A percentile compares a stretch with the other conserved stretches of the same genome.
These are phyloP conservation scores for Chrysanthemum lavandulifolium DNA, from an alignment of 129 eudicot species.

Conservation along the genomic window DNA sequence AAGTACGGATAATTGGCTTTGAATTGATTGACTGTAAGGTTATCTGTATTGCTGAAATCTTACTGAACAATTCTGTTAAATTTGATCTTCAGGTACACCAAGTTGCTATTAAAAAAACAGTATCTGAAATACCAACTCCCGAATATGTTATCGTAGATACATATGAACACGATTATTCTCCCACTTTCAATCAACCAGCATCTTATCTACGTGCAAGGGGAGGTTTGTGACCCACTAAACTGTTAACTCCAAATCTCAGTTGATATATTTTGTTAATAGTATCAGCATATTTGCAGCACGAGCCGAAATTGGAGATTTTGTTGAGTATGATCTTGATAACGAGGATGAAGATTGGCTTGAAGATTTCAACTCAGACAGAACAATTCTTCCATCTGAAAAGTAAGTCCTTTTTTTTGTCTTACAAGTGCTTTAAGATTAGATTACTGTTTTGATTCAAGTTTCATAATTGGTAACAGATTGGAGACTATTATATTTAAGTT, in stretches of 20 bases:
- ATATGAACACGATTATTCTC: conserved; percentile 91
- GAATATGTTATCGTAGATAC: conserved; percentile 80
- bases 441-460: conserved; percentile 20
- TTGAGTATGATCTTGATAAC: conserved; percentile 94
- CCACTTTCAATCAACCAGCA: conserved; percentile 78
- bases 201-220: conserved; percentile 94
- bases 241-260: not conserved
- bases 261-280: conserved; percentile 6
- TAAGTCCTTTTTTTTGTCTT: conserved; percentile 17
- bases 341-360: conserved; percentile 98
- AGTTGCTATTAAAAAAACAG: conserved; percentile 61
- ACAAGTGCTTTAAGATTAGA: not conserved
- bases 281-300: conserved; percentile 49
- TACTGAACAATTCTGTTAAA: conserved; percentile 4
- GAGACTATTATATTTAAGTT: conserved; percentile 72
- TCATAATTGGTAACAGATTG: conserved; percentile 49
- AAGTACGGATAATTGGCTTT: not conserved
- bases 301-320: conserved; percentile 88
- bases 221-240: conserved; percentile 45
- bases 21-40: not conserved
- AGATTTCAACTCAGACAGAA: conserved; percentile 62
- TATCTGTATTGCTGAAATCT: conserved; percentile 15
- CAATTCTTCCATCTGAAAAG: conserved; percentile 68
- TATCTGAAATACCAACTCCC: conserved; percentile 93
- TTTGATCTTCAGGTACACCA: conserved; percentile 69